Evolutionary conservation across 805 yeast species (phyloP), one percentile per base, ranked within the genome.

Genomic region (Candida montana): DNA sequence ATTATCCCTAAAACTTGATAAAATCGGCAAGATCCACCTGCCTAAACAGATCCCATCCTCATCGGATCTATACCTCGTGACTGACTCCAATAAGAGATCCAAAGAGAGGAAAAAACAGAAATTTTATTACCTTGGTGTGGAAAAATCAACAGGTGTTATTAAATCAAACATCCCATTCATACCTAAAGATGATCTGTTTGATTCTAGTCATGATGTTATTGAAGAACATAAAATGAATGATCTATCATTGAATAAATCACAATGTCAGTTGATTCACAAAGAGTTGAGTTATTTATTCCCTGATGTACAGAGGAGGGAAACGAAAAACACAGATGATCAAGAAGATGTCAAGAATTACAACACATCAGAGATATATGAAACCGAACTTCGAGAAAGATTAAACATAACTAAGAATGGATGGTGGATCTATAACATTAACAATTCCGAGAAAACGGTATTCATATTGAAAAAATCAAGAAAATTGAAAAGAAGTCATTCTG

Each of bases 331-430:
- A 21, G 24, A 21, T 21, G 24, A 6, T 21, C 9, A 21, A 21
- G 9, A 9, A 21, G 9, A 6, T 7, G 6, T 9, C 9, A 21
- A 21, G 9, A 21, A 7, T 21, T 21, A 7, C 9, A 21, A 21
- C 9, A 7, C 24, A 21, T 21, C 24, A 12, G n/a, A 35, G 30
- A 26, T 21, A 7, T 21, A 15, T 13, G 44, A 37, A 3, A 18
- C 19, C 15, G 47, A 42, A 34, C 4, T 40, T n/a, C 40, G 31
- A 12, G 60, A 55, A 30, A 50, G 39, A 28, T 39, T 55, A 10
- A 42, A 39, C 18, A 41, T 51, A 7, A 46, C 49, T 9, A 45
- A 44, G 21, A 49, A 49, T 33, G 55, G 55, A 2, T 55, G 60
- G 60, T 55, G 58, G 58, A 40, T 51, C 7, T 53, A 48, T 32